Conservation (phyloP, 208 protist genomes). For the Tritrichomonas musculus region DNA sequence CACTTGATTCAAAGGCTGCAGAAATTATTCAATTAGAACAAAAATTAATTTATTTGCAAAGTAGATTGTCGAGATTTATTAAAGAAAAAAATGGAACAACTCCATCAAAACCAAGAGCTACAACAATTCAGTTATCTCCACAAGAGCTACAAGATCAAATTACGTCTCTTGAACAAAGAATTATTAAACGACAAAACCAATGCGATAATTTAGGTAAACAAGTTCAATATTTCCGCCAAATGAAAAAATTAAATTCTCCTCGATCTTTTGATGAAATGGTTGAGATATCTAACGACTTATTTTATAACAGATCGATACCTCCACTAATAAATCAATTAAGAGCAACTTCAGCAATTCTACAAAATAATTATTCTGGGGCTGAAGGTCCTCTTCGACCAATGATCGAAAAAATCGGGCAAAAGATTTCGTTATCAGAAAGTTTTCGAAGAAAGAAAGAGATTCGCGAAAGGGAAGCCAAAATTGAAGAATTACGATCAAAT, state of each 20-base stretch:
- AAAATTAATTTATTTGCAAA: background rate
- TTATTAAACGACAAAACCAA: background rate
- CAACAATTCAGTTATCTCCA: background rate
- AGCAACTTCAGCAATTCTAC: background rate
- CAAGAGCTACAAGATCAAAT: slow-evolving; percentile 27
- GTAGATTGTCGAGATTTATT: background rate
- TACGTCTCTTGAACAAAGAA: background rate
- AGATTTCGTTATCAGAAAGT: background rate
- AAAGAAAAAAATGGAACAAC: background rate
- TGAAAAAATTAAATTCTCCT: too few species aligned
- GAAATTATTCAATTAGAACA: background rate
- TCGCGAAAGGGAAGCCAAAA: background rate
- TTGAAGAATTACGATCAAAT: background rate
- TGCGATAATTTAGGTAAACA: background rate
- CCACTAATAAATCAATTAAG: background rate
- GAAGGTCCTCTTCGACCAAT: background rate
- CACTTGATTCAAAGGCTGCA: background rate
- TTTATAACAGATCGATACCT: background rate
- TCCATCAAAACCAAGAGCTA: background rate
- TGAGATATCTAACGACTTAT: background rate
- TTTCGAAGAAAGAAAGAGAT: background rate
- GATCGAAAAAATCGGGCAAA: background rate
- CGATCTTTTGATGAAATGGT: background rate
- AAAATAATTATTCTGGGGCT: background rate
- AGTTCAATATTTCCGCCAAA: too few species aligned